Conservation (phyloP, 371 early-diverging fungal species). For the Blakeslea trispora region DNA sequence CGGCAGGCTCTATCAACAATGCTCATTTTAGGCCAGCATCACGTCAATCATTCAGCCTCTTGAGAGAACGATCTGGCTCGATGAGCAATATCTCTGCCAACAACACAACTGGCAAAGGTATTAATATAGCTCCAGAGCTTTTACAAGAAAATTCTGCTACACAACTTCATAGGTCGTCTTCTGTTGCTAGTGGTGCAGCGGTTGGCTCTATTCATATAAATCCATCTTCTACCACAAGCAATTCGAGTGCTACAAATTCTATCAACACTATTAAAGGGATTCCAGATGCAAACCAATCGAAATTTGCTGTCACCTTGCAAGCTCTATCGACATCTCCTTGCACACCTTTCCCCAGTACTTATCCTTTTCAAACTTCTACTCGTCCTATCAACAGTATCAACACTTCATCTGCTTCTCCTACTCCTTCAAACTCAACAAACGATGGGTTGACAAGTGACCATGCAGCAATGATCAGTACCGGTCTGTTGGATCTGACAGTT, state of each 20-base stretch:
- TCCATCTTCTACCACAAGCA: no score
- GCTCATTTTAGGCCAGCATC: slow-evolving; percentile 14
- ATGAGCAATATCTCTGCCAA: background rate
- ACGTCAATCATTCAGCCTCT: slow-evolving; percentile 23
- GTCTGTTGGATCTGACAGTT: slow-evolving; percentile 50
- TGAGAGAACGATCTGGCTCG: slow-evolving; percentile 22
- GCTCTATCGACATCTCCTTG: slow-evolving; percentile 46
- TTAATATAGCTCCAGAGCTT: slow-evolving; percentile 1
- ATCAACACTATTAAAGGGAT: background rate
- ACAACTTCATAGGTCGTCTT: background rate
- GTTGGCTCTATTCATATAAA: background rate
- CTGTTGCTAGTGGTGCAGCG: background rate
- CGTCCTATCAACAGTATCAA: slow-evolving; percentile 10
- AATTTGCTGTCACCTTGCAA: slow-evolving; percentile 36
- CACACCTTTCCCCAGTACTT: slow-evolving; percentile 42
- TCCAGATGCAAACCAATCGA: slow-evolving; percentile 6
- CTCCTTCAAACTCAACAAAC: background rate
- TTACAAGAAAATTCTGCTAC: background rate
- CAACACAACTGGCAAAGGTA: slow-evolving; percentile 5
- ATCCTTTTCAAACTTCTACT: slow-evolving; percentile 38
- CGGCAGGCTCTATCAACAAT: background rate
- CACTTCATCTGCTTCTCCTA: slow-evolving; percentile 13
- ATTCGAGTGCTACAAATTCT: no score
- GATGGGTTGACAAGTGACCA: slow-evolving; percentile 21
- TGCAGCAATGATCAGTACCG: slow-evolving; percentile 45